These are phyloP conservation scores for Mycena belliarum DNA, from an alignment of 768 basidiomycete genomes.

Conservation along the genomic window DNA sequence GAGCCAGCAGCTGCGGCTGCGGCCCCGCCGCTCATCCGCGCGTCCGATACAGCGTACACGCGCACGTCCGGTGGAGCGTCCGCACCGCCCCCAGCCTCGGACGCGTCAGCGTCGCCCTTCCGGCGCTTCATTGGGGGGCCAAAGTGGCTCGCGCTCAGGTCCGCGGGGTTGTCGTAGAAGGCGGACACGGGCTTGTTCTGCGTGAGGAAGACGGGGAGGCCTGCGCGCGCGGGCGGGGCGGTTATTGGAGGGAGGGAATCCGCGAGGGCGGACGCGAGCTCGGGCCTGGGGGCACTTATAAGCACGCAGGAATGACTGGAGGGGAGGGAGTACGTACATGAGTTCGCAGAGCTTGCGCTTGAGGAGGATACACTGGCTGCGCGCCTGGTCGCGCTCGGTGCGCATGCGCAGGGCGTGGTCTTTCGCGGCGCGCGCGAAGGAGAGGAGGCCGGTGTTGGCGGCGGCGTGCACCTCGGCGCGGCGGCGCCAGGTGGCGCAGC, in stretches of 20 bases:
- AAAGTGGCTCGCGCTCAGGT: not conserved
- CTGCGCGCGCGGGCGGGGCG: not conserved
- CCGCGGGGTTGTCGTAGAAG: constrained; percentile 6
- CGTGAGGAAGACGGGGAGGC: constrained; percentile 13
- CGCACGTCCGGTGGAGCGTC: too few relatives aligned
- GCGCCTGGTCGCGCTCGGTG: constrained; percentile 9
- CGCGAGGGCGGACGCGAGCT: too few relatives aligned
- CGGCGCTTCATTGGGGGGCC: constrained; percentile 17
- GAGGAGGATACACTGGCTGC: not conserved
- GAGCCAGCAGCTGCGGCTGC: too few relatives aligned
- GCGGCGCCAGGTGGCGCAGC: constrained; percentile 47
- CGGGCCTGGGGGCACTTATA: too few relatives aligned
- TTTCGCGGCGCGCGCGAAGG: constrained; percentile 42
- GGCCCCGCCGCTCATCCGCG: too few relatives aligned
- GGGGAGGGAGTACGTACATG: not conserved
- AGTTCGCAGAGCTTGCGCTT: constrained; percentile 14
- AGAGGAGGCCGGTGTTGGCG: constrained; percentile 47
- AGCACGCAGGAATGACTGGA: too few relatives aligned
- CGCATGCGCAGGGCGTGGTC: constrained; percentile 9
- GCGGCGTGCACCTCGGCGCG: constrained; percentile 53
- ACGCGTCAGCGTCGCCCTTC: not conserved
- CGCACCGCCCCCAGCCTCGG: too few relatives aligned
- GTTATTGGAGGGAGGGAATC: too few relatives aligned
- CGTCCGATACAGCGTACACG: too few relatives aligned
- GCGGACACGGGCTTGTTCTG: not conserved